Base-by-base conservation (phyloP, 1,284 basidiomycete species). In the Pisolithus thermaeus region DNA sequence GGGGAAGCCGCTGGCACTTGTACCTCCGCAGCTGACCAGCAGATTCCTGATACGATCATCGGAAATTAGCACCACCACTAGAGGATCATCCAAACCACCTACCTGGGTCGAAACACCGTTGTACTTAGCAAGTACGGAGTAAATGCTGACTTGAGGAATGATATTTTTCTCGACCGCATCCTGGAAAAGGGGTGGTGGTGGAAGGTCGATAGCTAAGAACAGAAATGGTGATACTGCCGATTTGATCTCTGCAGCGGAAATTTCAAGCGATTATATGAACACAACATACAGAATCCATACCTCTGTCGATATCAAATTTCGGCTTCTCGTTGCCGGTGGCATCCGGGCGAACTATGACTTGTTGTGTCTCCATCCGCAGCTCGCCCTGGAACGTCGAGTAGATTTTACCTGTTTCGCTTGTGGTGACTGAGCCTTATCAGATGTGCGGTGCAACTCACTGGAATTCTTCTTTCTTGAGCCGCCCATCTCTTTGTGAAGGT, bases 91-190 rank as follows among this genome's bases (percentile, higher is more conserved):
- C 53, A 57, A 54, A 49, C 47, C 53, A 56, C 73, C 66, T 56
- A 87, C 91, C 76, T 94, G 90, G 14, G 92, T 90, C 7, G 87
- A 90, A 60, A 73, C 76, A 28, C 97, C 97, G 68, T 99, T 93
- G 70, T 96, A 99, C 72, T 99, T 99, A 42, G 90, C 81, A n/a
- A 99, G 78, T 9, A 99, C 85, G 14, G 87, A 83, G 46, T 93
- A 84, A 54, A 99, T 84, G 45, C 87, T 88, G 43, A 97, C 92
- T 77, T 99, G 97, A 18, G 97, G 97, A 55, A 99, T 97, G 67
- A 98, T 98, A 66, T 98, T 97, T 72, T 97, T 97, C 72, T 96
- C 92, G 45, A 95, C 81, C 16, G 86, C 73, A 66, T 97, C 95
- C 71, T 97, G 96, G 71, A 99, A 98, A 40, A 99, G 75, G 2